Conservation (phyloP, 345 rosid genomes). For the Heritiera fomes region DNA sequence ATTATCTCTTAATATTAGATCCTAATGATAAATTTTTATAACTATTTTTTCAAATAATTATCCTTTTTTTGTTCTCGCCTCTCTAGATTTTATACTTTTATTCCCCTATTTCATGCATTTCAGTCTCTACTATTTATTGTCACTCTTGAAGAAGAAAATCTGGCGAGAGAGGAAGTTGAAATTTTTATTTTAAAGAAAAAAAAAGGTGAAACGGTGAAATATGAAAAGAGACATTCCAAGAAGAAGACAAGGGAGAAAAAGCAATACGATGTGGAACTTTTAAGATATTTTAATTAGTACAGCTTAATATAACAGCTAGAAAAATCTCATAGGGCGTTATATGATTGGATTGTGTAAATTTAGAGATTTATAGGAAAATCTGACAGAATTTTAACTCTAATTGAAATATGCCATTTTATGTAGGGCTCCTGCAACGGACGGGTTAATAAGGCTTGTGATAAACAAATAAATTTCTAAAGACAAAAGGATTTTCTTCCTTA, state of each 20-base stretch:
- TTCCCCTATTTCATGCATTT: not conserved
- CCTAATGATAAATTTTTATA: too few species aligned
- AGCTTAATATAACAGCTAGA: not conserved
- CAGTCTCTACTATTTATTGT: not conserved
- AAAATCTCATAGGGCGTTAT: too few species aligned
- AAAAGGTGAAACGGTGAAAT: not conserved
- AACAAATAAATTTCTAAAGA: constrained; percentile 4
- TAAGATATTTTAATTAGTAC: not conserved
- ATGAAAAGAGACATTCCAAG: not conserved
- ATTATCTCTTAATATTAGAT: too few species aligned
- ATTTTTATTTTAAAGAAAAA: too few species aligned
- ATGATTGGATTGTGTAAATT: not conserved
- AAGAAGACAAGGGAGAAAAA: too few species aligned
- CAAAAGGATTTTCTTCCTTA: not conserved
- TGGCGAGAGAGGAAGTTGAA: not conserved
- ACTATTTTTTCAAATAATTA: too few species aligned
- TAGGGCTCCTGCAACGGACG: not conserved
- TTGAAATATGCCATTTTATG: not conserved
- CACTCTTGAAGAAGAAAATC: not conserved
- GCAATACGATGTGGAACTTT: not conserved
- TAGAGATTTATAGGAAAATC: not conserved
- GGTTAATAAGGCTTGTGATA: not conserved
- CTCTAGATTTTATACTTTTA: not conserved
- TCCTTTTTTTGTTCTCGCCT: not conserved
- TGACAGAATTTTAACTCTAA: not conserved